These are phyloP conservation scores for Gracilaria domingensis DNA, from an alignment of 23 red algal species.

Conservation along the genomic window DNA sequence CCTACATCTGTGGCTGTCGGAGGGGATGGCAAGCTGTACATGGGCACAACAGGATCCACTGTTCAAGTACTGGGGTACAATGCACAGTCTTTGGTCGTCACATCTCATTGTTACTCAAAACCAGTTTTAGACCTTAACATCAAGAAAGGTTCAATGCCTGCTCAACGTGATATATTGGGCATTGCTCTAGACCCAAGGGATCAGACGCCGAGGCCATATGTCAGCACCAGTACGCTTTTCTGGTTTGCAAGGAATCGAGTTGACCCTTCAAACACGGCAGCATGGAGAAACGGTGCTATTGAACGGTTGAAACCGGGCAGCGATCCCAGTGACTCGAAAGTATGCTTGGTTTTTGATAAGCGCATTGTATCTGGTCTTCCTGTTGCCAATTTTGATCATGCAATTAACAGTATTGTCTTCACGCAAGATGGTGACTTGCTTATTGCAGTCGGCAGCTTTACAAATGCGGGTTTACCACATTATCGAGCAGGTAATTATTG, in stretches of 20 bases:
- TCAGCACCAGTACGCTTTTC: conserved; percentile 49
- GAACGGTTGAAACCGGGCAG: conserved; percentile 51
- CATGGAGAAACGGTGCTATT: conserved; percentile 66
- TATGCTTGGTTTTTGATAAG: conserved; percentile 63
- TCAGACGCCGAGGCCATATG: conserved; percentile 36
- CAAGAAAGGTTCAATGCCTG: conserved; percentile 14
- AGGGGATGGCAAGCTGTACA: conserved; percentile 58
- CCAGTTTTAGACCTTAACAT: background rate
- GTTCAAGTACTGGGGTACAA: conserved; percentile 62
- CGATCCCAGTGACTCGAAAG: conserved; percentile 22
- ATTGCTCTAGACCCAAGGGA: conserved; percentile 70
- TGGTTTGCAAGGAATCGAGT: conserved; percentile 43
- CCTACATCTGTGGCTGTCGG: conserved; percentile 46
- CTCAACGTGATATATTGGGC: conserved; percentile 62
- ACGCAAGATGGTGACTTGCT: conserved; percentile 67
- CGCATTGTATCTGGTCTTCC: conserved; percentile 70
- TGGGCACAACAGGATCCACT: conserved; percentile 49
- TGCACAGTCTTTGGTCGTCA: conserved; percentile 10
- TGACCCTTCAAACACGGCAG: conserved; percentile 17
- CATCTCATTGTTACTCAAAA: conserved; percentile 46
- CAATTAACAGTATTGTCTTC: conserved; percentile 54
- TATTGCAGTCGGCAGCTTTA: conserved; percentile 70
- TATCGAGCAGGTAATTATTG: conserved; percentile 43
- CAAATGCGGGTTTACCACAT: conserved; percentile 63
- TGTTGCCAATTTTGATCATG: conserved; percentile 65